phyloP scores from a whole-genome alignment of 768 basidiomycete species.

The Hortiboletus flavorubellus region DNA sequence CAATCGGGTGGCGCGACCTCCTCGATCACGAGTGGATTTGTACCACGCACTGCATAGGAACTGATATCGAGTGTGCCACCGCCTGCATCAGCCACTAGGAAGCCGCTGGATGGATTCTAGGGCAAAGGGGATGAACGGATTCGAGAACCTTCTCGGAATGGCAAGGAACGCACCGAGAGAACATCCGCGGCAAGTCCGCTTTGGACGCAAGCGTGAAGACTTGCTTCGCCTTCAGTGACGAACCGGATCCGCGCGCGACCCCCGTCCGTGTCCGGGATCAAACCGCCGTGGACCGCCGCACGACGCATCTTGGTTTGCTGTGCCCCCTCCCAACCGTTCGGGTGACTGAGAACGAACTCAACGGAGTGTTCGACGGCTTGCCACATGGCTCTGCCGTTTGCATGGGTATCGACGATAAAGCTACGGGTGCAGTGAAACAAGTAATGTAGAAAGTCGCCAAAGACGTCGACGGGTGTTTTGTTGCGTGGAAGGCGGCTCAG shows the following conservation, averaged over 20 bases:
- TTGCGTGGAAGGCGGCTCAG: conserved; percentile 62
- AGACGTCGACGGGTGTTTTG: conserved; percentile 69
- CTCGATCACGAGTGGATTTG: conserved; percentile 70
- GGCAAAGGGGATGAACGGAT: conserved; percentile 5
- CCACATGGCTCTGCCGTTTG: conserved; percentile 69
- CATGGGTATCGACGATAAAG: conserved; percentile 81
- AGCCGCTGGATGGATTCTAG: conserved; percentile 72
- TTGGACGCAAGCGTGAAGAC: conserved; percentile 75
- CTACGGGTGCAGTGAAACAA: conserved; percentile 69
- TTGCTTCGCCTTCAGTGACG: conserved; percentile 82
- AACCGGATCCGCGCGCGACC: conserved; percentile 73
- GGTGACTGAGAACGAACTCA: conserved; percentile 75
- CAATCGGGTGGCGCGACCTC: conserved; percentile 84
- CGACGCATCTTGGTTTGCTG: conserved; percentile 76
- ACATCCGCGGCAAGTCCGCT: conserved; percentile 77
- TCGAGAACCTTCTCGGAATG: neutral
- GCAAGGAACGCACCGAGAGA: conserved; percentile 50
- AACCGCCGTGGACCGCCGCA: conserved; percentile 65
- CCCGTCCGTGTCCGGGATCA: conserved; percentile 72
- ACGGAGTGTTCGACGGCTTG: conserved; percentile 65
- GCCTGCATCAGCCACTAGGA: conserved; percentile 77
- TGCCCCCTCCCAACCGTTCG: conserved; percentile 79
- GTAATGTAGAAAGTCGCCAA: conserved; percentile 76
- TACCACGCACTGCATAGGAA: conserved; percentile 70
- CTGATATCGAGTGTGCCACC: conserved; percentile 82